Evolutionary conservation across 2,329 filamentous ascomycete species (phyloP), one percentile per base, ranked within the genome.

Genomic region (Venturia asperata): DNA sequence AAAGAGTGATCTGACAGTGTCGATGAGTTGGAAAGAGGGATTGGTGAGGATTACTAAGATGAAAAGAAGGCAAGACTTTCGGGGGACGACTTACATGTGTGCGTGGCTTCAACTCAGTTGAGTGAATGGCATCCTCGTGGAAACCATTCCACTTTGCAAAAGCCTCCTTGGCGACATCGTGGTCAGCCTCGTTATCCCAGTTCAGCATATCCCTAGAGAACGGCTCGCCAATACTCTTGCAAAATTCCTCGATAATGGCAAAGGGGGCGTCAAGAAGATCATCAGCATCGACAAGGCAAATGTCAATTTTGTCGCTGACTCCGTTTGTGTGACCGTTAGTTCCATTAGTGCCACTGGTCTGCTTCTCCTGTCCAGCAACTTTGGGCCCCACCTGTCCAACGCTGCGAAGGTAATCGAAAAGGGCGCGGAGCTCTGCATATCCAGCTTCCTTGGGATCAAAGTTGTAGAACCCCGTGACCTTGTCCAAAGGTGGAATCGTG

Each of bases 81-180:
- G 2, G 11, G 47, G 21, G 47, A 27, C 30, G 42, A 77, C 80
- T 72, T 76, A 85, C 83, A 69, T 87, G 82, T 58, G 81, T 80
- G 72, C 90, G 82, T 1, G 90, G 85, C 74, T 87, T 88, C 71
- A 99, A 79, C 67, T 86, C 87, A 45, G 83, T 88, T 73, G 90
- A 96, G 70, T 89, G 82, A 70, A 97, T 90, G 17, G 92, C 94
- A 80, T 97, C 94, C 70, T 97, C 90, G 75, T 97, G 94, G 79
- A 96, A 97, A 13, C 94, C 94, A 70, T 87, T 89, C 94, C 94
- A 97, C 80, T 99, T 97, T 78, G 92, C 91, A 78, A 97, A 97
- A 21, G 87, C 87, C 68, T 85, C 82, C 69, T 83, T 81, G 3
- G 92, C 93, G 67, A 84, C 80, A 63, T 78, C 70, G 70, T 91